Evolutionary conservation across 495 filamentous ascomycete species (phyloP), one percentile per base, ranked within the genome.

Genomic region (Penicillium salamii): DNA sequence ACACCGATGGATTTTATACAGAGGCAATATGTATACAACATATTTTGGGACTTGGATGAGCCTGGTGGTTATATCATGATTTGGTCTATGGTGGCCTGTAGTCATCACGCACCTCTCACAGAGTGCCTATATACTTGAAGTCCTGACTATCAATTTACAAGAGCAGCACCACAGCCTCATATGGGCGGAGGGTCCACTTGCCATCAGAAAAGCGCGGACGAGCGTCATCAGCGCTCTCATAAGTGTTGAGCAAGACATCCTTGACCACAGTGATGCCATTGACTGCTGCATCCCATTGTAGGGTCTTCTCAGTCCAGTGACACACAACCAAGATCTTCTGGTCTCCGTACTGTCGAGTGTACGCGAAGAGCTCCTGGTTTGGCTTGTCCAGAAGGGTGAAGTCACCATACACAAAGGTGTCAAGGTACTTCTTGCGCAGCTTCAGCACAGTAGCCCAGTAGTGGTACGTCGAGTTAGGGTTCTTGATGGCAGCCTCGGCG

Each of bases 391-490:
- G 54, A 34, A 80, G 58, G 42, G 70, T 62, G 53, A 81, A 89
- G 42, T 72, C 58, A 0, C 85, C 85, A 57, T 87, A 82, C 1
- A 87, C 77, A 39, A 86, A 83, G 11, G 80, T 55, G 32, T 82
- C 78, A 1, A 71, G 67, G 47, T 81, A 71, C 42, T 76, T 54
- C 61, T 82, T 80, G 39, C 82, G 71, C 28, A 84, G 50, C n/a
- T 58, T 55, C 3, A 85, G 66, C 46, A 83, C 66, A 3, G 63
- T 59, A 7, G 67, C 67, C 77, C 79, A 85, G 59, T 74, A 83
- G 44, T 68, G 49, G 46, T 81, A 77, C 7, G 75, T 64, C 3
- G 76, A 79, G 15, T 72, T 53, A 1, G 60, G 60, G 33, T 79
- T 70, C 19, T 61, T 58, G 37, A 70, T 61, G 50, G 83, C 76